These are phyloP conservation scores for Fusarium pseudoanthophilum DNA, from an alignment of 2,329 filamentous ascomycete genomes.

Conservation along the genomic window DNA sequence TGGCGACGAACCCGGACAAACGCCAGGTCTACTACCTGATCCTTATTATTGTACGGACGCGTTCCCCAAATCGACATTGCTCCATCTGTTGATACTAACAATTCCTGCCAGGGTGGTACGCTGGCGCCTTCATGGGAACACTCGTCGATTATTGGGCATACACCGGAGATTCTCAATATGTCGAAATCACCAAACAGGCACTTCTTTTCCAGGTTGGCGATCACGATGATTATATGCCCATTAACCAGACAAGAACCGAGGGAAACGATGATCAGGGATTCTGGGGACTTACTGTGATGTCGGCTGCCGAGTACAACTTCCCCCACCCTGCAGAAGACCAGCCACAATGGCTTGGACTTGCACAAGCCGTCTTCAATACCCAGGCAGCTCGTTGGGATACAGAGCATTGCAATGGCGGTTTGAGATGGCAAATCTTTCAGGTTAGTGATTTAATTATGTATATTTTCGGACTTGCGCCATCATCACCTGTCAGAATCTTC, in stretches of 20 bases:
- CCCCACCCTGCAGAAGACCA: conserved; percentile 64
- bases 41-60: conserved; percentile 64
- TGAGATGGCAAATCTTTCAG: conserved; percentile 86
- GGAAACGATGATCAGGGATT: conserved; percentile 83
- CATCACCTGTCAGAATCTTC: neutral
- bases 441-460: conserved; percentile 3
- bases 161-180: conserved; percentile 78
- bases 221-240: conserved; percentile 80
- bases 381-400: conserved; percentile 79
- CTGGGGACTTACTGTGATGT: conserved; percentile 77
- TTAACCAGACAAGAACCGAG: conserved; percentile 73
- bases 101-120: conserved; percentile 71
- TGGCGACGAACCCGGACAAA: conserved; percentile 61
- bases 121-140: conserved; percentile 75
- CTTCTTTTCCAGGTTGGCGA: conserved; percentile 80
- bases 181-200: conserved; percentile 72
- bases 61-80: neutral
- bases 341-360: conserved; percentile 77
- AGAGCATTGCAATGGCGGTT: conserved; percentile 75
- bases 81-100: conserved; percentile 8
- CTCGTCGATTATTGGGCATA: conserved; percentile 89
- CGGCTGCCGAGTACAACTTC: conserved; percentile 76
- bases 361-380: conserved; percentile 83
- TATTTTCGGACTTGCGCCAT: neutral
- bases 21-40: conserved; percentile 62